Evolutionary conservation across 2,329 filamentous ascomycete genomes (phyloP).

Genomic region (Ophiognomonia clavigignenti-juglandacearum): DNA sequence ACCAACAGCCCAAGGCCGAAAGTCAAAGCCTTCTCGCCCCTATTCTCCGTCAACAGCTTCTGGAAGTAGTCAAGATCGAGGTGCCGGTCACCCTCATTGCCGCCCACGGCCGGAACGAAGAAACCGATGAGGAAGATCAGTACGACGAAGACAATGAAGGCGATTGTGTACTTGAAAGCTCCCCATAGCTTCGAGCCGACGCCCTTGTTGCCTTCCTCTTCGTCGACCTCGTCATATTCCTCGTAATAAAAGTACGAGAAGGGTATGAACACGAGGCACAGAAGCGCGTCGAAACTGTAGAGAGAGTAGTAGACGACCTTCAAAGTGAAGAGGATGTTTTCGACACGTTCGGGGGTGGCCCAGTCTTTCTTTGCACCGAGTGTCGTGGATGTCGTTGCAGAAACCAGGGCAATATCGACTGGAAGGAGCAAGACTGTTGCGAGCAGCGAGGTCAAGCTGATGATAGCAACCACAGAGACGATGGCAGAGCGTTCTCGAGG

Average conservation of each 20-base stretch:
- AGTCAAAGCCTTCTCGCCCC: conserved; percentile 86
- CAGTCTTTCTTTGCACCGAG: conserved; percentile 87
- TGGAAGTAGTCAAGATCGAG: conserved; percentile 91
- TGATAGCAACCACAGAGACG: conserved; percentile 78
- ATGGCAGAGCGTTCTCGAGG: conserved; percentile 78
- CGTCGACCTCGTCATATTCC: conserved; percentile 88
- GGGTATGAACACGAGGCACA: conserved; percentile 85
- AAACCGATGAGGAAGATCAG: conserved; percentile 89
- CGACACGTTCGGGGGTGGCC: conserved; percentile 78
- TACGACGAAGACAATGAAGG: conserved; percentile 74
- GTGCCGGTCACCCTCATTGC: conserved; percentile 58
- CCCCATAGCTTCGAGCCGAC: conserved; percentile 67
- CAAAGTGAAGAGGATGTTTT: conserved; percentile 73
- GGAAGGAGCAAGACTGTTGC: conserved; percentile 90
- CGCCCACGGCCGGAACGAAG: conserved; percentile 75
- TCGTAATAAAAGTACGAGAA: conserved; percentile 99
- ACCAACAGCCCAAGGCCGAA: conserved; percentile 88
- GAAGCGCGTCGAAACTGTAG: conserved; percentile 84
- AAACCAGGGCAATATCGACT: conserved; percentile 92
- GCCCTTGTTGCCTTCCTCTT: conserved; percentile 72
- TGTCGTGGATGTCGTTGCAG: conserved; percentile 72
- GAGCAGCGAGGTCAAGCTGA: conserved; percentile 81
- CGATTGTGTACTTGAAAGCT: conserved; percentile 87
- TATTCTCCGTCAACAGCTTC: conserved; percentile 74
- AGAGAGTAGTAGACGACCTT: conserved; percentile 88